Evolutionary conservation across 2,329 filamentous ascomycete genomes (phyloP), one percentile per base, ranked within the genome.

Genomic region (Trichoderma afroharzianum): DNA sequence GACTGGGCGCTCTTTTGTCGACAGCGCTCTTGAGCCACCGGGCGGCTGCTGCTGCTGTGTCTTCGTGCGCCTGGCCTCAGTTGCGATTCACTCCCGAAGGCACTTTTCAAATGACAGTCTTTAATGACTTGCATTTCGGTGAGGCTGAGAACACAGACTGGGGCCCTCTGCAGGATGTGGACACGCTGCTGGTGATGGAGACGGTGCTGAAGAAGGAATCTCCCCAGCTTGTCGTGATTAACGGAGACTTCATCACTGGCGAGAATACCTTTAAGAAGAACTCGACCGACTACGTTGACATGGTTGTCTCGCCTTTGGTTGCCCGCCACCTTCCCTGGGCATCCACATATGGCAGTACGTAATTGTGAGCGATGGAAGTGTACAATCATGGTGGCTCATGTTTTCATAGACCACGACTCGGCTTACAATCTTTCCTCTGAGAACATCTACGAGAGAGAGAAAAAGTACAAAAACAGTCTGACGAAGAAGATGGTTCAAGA

Each of bases 91-190:
- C 63, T 4, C 30, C 63, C 6, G 32, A 66, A 55, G 63, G 63
- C 21, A 66, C 63, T 7, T 66, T 66, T 55, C 43, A 66, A 15
- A 66, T 66, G 63, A 55, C 63, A 26, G 28, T 66, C n/a, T 66
- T 66, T 7, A 66, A 66, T n/a, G 63, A 66, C 11, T 26, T 66
- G 14, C 63, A 66, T 28, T 66, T 66, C 11, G 63, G 47, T 7
- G 63, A 66, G 18, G 63, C 63, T 6, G 63, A 66, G 9, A 26
- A 66, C 43, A 66, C 63, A n/a, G 30, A 53, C 18, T 66, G 63
- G 63, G 63, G 63, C 3, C 63, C 63, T 15, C 30, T 66, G 24
- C 63, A 66, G 30, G 63, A 66, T 2, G 63, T 66, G 6, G 63
- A 66, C 21, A 66, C 63, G 28, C 63, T 66, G 14, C 26, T 55